These are phyloP conservation scores for Neofusicoccum parvum DNA, from an alignment of 2,329 filamentous ascomycete genomes.

Conservation along the genomic window DNA sequence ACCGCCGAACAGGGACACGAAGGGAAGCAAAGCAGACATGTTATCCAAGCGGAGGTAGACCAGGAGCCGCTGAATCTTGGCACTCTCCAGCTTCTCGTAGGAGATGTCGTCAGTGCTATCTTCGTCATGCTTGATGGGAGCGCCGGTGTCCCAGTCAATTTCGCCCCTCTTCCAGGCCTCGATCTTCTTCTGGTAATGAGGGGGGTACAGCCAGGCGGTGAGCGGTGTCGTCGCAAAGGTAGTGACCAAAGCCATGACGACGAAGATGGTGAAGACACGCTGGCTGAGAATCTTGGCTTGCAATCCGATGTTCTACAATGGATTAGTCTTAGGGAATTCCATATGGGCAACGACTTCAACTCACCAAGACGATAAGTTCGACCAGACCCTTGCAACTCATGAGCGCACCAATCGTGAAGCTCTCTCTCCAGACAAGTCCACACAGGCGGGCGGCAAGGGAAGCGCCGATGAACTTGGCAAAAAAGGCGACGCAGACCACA, in stretches of 20 bases:
- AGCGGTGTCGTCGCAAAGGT: conserved; percentile 83
- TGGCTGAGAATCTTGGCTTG: conserved; percentile 79
- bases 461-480: conserved; percentile 82
- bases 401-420: conserved; percentile 79
- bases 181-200: conserved; percentile 73
- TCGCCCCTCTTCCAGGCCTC: conserved; percentile 78
- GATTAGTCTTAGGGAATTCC: not conserved
- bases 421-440: conserved; percentile 87
- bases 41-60: conserved; percentile 85
- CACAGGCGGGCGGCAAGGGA: conserved; percentile 74
- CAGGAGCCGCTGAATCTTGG: conserved; percentile 65
- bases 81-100: conserved; percentile 53
- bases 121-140: conserved; percentile 40
- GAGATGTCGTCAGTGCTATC: conserved; percentile 37
- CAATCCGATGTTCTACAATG: conserved; percentile 71
- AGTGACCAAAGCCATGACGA: conserved; percentile 88
- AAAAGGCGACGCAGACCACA: conserved; percentile 78
- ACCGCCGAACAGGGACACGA: conserved; percentile 77
- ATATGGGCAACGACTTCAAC: conserved; percentile 30
- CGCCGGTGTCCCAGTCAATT: conserved; percentile 82
- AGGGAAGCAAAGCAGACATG: conserved; percentile 77
- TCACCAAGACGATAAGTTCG: conserved; percentile 88
- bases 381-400: conserved; percentile 98
- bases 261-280: conserved; percentile 88
- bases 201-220: conserved; percentile 72